phyloP scores from a whole-genome alignment of 192 early-diverging fungal genomes.

The Backusella luteola region DNA sequence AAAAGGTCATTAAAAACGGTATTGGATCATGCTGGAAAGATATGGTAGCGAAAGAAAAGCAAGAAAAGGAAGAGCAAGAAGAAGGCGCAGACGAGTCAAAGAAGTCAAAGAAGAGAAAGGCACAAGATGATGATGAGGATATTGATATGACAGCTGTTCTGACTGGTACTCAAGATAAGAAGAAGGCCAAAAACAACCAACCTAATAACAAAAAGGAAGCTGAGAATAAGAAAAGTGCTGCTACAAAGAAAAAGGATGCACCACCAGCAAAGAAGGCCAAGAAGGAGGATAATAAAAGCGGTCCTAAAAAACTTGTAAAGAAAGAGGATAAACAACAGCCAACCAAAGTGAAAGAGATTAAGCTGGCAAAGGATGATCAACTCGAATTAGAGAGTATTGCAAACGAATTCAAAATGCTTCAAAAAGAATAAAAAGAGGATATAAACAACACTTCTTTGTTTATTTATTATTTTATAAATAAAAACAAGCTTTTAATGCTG shows the following conservation, averaged over 20 bases:
- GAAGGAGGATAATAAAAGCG: not conserved
- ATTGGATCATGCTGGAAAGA: constrained; percentile 33
- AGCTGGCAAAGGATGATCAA: constrained; percentile 19
- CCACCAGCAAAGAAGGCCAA: not conserved
- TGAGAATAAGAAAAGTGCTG: not conserved
- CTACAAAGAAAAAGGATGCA: not conserved
- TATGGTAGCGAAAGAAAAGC: constrained; percentile 5
- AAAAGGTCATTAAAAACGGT: constrained; percentile 39
- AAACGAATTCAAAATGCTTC: constrained; percentile 9
- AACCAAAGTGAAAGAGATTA: constrained; percentile 2
- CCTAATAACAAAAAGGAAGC: not conserved
- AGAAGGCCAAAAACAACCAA: not conserved
- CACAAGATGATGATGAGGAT: constrained; percentile 4
- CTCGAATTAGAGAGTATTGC: constrained; percentile 21
- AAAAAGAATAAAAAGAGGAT: not conserved
- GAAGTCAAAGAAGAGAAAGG: constrained; percentile 27
- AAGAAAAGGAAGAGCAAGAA: constrained; percentile 3
- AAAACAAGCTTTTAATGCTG: not conserved
- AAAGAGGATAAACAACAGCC: not conserved
- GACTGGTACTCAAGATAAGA: constrained; percentile 22
- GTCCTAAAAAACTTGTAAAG: not conserved
- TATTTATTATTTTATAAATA: not conserved
- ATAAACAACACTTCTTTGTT: not conserved
- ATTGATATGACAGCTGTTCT: constrained; percentile 19
- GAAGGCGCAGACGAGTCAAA: not conserved